A percentile compares a stretch with the other conserved stretches of the same genome.
phyloP scores from a whole-genome alignment of 2,329 filamentous ascomycete genomes.

The Arthrobotrys sinensis region DNA sequence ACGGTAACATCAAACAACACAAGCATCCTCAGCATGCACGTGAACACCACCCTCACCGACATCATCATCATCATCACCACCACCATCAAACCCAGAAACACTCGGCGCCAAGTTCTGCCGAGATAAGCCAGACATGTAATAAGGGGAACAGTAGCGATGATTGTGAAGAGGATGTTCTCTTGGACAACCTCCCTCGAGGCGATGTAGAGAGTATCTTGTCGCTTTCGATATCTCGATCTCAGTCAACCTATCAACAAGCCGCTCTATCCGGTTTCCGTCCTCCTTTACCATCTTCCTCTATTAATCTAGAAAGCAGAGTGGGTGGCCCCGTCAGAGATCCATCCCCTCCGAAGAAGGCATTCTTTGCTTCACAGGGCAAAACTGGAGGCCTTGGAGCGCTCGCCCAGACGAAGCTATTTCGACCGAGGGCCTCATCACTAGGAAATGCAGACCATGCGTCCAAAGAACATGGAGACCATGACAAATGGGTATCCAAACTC shows the following conservation, averaged over 20 bases:
- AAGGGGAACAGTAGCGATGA: slow-evolving; percentile 40
- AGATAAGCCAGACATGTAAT: not conserved
- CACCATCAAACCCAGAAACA: slow-evolving; percentile 27
- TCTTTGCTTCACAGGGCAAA: slow-evolving; percentile 46
- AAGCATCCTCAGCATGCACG: slow-evolving; percentile 1
- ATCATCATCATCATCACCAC: slow-evolving; percentile 38
- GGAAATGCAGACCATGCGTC: slow-evolving; percentile 46
- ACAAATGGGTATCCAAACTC: slow-evolving; percentile 55
- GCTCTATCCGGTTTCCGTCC: slow-evolving; percentile 16
- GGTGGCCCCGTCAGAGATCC: slow-evolving; percentile 20
- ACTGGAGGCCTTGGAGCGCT: slow-evolving; percentile 40
- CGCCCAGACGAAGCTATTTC: slow-evolving; percentile 45
- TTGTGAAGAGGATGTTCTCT: slow-evolving; percentile 41
- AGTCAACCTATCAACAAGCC: slow-evolving; percentile 54
- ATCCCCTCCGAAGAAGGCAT: slow-evolving; percentile 37
- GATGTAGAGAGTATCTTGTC: slow-evolving; percentile 63
- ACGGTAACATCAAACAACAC: slow-evolving; percentile 24
- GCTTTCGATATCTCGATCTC: slow-evolving; percentile 63
- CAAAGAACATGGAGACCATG: slow-evolving; percentile 41
- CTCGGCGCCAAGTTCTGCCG: not conserved
- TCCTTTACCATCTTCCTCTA: not conserved
- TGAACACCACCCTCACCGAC: slow-evolving; percentile 23
- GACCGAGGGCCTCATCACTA: slow-evolving; percentile 43
- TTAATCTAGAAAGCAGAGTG: slow-evolving; percentile 5
- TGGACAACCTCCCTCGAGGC: slow-evolving; percentile 37